Evolutionary conservation across 148 eudicot genomes (phyloP), one percentile per base, ranked within the genome.

Genomic region (Chenopodium formosanum): DNA sequence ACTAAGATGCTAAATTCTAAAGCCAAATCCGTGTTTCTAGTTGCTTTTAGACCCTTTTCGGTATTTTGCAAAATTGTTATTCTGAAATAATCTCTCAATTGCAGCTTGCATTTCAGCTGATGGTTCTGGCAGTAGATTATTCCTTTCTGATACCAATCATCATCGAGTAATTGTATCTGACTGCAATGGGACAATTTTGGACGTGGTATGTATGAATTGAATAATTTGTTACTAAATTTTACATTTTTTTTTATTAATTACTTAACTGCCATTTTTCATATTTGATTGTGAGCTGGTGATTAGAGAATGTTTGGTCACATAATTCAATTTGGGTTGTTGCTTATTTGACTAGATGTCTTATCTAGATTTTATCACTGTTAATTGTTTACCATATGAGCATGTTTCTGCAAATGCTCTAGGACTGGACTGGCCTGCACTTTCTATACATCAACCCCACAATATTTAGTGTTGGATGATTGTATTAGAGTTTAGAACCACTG

Each of bases 91-190:
- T 32, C 37, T 79, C 76, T 75, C 69, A 22, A 48, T 82, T 88
- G 89, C 93, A 96, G 99, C 95, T 74, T 88, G 99, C 88, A 91
- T 96, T 76, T 91, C 97, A 69, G 88, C 87, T 73, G 98, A 96
- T 87, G 94, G 84, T 84, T 60, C 77, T 82, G 90, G 92, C 79
- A 79, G 78, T 50, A 89, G 90, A 73, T 78, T 92, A 83, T 96
- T 94, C 87, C 94, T 96, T 80, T 96, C 99, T 50, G 99, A 96
- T 84, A 86, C 74, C 86, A 94, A 94, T 86, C 98, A 92, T 83
- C 99, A 96, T 80, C 90, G 99, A 40, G 84, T 96, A 48, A 86
- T 96, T 79, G 82, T 96, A 81, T 88, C 88, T 67, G 88, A 92
- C 82, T 87, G 86, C 78, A 79, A 75, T 58, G 97, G 97, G 83